These are phyloP conservation scores for Carex parvula DNA, from an alignment of 176 grass and related monocot species.

Conservation along the genomic window DNA sequence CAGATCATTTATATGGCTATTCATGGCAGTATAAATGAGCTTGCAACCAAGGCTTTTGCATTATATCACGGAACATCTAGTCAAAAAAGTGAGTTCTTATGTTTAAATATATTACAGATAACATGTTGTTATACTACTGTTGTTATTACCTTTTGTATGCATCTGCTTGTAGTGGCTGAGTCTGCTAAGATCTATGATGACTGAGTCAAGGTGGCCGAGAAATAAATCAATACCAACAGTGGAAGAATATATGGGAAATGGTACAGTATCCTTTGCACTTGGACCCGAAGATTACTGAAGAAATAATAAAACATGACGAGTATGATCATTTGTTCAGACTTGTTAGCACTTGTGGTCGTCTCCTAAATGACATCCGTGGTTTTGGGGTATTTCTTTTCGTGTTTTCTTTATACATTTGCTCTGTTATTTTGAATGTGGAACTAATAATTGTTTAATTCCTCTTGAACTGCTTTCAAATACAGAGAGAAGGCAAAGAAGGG, in stretches of 20 bases:
- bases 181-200: constrained; percentile 64
- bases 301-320: constrained; percentile 34
- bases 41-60: constrained; percentile 49
- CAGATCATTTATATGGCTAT: constrained; percentile 61
- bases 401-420: not conserved
- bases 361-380: constrained; percentile 50
- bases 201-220: constrained; percentile 43
- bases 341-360: constrained; percentile 51
- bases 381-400: constrained; percentile 36
- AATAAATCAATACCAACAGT: constrained; percentile 35
- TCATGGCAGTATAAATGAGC: constrained; percentile 44
- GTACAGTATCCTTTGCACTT: constrained; percentile 40
- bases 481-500: constrained; percentile 61
- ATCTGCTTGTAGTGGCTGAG: constrained; percentile 45
- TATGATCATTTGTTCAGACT: constrained; percentile 47
- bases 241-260: constrained; percentile 60
- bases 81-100: constrained; percentile 43
- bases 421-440: not conserved
- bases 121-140: not conserved
- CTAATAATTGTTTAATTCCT: not conserved
- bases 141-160: not conserved
- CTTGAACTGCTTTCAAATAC: not conserved
- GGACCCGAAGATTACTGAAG: constrained; percentile 41
- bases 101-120: not conserved
- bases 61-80: constrained; percentile 48